These are phyloP conservation scores for Poronia punctata DNA, from an alignment of 495 filamentous ascomycete genomes.

Conservation along the genomic window DNA sequence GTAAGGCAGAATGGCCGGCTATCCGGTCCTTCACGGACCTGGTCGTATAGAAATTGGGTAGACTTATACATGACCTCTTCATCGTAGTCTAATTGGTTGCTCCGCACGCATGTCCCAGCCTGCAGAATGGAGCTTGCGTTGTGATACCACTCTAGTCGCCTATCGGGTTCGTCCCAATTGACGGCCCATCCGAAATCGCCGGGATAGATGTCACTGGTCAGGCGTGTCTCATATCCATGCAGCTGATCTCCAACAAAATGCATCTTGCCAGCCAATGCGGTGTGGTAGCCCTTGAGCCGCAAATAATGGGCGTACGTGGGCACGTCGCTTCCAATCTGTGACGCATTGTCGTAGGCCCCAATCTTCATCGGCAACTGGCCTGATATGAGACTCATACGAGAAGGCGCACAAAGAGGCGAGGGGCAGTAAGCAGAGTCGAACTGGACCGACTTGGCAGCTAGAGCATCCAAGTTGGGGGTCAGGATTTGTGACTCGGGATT, in stretches of 20 bases:
- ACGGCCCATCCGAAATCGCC: constrained; percentile 86
- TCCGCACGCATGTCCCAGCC: constrained; percentile 72
- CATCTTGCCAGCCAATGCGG: constrained; percentile 89
- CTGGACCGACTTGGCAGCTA: constrained; percentile 69
- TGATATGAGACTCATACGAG: constrained; percentile 82
- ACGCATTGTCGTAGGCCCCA: constrained; percentile 80
- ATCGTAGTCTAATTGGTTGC: constrained; percentile 91
- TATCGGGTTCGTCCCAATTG: constrained; percentile 83
- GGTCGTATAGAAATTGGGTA: constrained; percentile 75
- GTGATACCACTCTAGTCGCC: constrained; percentile 83
- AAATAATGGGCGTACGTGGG: constrained; percentile 88
- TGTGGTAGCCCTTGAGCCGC: constrained; percentile 77
- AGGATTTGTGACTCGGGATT: constrained; percentile 73
- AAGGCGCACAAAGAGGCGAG: constrained; percentile 80
- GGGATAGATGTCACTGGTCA: constrained; percentile 90
- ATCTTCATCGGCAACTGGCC: constrained; percentile 83
- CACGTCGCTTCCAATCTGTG: constrained; percentile 62
- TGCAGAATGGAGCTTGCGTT: constrained; percentile 85
- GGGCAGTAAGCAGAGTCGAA: constrained; percentile 90
- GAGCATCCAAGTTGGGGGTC: constrained; percentile 76
- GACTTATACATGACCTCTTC: constrained; percentile 86
- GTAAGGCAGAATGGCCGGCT: constrained; percentile 79
- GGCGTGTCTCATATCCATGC: constrained; percentile 79
- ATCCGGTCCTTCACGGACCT: constrained; percentile 60
- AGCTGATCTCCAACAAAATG: constrained; percentile 91